Evolutionary conservation across 2,329 filamentous ascomycete genomes (phyloP).

Genomic region (Nothomitra cinnamomea): DNA sequence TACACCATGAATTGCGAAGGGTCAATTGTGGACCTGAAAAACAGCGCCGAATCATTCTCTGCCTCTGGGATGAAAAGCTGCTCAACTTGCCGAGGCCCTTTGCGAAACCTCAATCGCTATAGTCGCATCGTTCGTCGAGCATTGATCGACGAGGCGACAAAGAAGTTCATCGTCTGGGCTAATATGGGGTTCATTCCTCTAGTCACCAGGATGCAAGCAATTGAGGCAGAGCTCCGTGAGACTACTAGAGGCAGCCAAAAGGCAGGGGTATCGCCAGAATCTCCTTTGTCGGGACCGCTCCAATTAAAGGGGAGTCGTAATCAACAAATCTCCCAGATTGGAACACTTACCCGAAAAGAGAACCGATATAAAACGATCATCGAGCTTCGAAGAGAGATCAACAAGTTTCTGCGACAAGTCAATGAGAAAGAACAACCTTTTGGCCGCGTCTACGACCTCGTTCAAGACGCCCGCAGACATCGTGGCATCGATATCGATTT

Average conservation of each 20-base stretch:
- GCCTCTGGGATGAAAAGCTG: conserved; percentile 34
- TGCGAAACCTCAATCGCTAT: conserved; percentile 42
- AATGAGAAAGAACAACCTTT: conserved; percentile 24
- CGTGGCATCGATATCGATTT: conserved; percentile 14
- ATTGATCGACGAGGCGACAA: conserved; percentile 44
- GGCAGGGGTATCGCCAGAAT: conserved; percentile 5
- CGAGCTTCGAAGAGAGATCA: conserved; percentile 17
- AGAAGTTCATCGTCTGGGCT: conserved; percentile 42
- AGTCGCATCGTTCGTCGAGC: conserved; percentile 42
- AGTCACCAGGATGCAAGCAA: conserved; percentile 17
- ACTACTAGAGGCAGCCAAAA: conserved; percentile 11
- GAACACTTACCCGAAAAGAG: conserved; percentile 12
- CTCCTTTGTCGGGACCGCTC: background rate
- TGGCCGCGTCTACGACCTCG: conserved; percentile 20
- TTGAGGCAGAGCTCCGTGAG: conserved; percentile 17
- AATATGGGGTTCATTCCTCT: conserved; percentile 27
- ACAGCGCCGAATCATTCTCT: conserved; percentile 32
- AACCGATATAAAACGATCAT: conserved; percentile 15
- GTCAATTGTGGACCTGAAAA: conserved; percentile 20
- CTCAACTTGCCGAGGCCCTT: conserved; percentile 39
- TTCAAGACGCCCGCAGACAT: conserved; percentile 17
- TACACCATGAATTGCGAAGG: conserved; percentile 20
- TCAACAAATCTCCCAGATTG: conserved; percentile 8
- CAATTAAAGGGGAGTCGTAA: background rate
- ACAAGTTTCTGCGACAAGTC: conserved; percentile 18